Percentiles rank a stretch among this genome's conserved stretches.
Evolutionary conservation across 2,329 filamentous ascomycete genomes (phyloP).

Genomic region (Ophiostoma sp.): DNA sequence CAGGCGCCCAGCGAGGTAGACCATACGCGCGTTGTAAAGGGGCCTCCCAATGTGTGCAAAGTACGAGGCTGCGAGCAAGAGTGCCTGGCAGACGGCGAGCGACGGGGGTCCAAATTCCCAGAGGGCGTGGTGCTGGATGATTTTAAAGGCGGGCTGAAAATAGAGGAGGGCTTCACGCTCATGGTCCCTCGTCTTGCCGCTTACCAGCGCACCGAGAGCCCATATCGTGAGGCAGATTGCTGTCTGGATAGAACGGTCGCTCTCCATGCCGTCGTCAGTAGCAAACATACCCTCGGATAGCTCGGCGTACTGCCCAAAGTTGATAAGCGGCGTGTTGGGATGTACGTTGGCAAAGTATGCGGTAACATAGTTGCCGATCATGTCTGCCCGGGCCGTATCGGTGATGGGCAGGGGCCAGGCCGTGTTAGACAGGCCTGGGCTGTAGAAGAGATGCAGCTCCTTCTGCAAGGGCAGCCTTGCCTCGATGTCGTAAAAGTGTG

Average conservation of each 20-base stretch:
- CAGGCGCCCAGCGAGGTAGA: constrained; percentile 32
- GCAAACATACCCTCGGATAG: constrained; percentile 32
- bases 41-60: constrained; percentile 36
- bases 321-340: constrained; percentile 36
- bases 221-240: constrained; percentile 37
- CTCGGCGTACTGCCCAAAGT: constrained; percentile 29
- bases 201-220: constrained; percentile 30
- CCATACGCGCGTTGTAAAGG: constrained; percentile 36
- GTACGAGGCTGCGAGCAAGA: constrained; percentile 37
- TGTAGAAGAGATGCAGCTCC: constrained; percentile 31
- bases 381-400: not conserved
- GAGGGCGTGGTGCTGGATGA: constrained; percentile 33
- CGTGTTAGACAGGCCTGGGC: not conserved
- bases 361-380: not conserved
- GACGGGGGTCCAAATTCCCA: constrained; percentile 32
- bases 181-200: not conserved
- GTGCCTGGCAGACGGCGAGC: constrained; percentile 33
- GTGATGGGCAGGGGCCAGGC: constrained; percentile 28
- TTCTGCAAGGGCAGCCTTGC: constrained; percentile 32
- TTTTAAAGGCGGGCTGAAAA: constrained; percentile 35
- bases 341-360: constrained; percentile 35
- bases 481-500: constrained; percentile 36
- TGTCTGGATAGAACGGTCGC: constrained; percentile 29
- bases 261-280: not conserved
- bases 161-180: not conserved